Conservation (phyloP, 306 rosid genomes). For the Macrotyloma uniflorum region DNA sequence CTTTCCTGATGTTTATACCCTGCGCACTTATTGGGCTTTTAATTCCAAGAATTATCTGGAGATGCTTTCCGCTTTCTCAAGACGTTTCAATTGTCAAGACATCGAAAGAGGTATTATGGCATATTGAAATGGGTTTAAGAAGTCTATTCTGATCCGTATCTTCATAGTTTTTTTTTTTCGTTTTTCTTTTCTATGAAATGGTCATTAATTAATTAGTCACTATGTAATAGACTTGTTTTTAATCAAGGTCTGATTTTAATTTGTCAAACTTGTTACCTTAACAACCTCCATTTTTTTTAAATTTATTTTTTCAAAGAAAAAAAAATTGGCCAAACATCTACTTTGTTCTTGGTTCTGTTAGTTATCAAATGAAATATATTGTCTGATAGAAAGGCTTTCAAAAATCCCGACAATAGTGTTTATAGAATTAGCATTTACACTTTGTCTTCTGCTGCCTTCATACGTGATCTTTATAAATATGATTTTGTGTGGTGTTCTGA, state of each 20-base stretch:
- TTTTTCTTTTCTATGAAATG: neutral
- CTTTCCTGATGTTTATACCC: conserved; percentile 90
- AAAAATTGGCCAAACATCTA: neutral
- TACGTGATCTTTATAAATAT: conserved; percentile 4
- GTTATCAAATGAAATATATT: conserved; percentile 15
- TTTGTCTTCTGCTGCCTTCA: conserved; percentile 14
- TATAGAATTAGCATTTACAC: conserved; percentile 13
- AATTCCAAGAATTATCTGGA: conserved; percentile 77
- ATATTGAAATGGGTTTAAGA: conserved; percentile 29
- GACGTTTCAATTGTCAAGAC: conserved; percentile 58
- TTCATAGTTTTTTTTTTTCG: neutral
- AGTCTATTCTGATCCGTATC: neutral
- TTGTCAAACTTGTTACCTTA: neutral
- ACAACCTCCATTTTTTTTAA: neutral
- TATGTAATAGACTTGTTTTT: neutral
- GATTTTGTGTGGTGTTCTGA: conserved; percentile 19
- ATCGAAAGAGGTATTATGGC: conserved; percentile 69
- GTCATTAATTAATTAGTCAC: conserved; percentile 9
- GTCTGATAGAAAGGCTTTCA: conserved; percentile 12
- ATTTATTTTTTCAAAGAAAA: conserved; percentile 18
- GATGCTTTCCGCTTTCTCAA: conserved; percentile 66
- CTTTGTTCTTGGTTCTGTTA: conserved; percentile 14
- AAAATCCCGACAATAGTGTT: neutral
- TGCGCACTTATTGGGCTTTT: conserved; percentile 78
- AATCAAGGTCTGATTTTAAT: neutral